Evolutionary conservation across 805 yeast species (phyloP).

Genomic region (Ogataea paradorogensis): DNA sequence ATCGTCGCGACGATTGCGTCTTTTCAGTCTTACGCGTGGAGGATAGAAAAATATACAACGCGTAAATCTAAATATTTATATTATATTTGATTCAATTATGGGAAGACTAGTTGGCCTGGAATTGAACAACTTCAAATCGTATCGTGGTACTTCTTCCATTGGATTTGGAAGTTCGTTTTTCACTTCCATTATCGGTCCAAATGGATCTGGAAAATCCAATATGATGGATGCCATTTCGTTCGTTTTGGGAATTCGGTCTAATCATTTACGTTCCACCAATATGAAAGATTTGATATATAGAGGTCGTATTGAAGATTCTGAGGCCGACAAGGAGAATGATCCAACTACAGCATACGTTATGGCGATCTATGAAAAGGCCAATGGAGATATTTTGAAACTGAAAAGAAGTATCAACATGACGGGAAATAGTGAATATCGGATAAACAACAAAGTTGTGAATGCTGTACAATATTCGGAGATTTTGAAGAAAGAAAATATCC

Average conservation of each 20-base stretch:
- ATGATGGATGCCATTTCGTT: slow-evolving; percentile 95
- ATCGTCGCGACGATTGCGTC: neutral
- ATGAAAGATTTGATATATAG: slow-evolving; percentile 79
- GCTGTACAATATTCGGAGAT: slow-evolving; percentile 62
- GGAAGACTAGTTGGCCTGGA: slow-evolving; percentile 80
- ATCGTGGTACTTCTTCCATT: slow-evolving; percentile 68
- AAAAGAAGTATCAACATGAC: slow-evolving; percentile 56
- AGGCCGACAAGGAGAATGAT: slow-evolving; percentile 28
- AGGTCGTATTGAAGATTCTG: slow-evolving; percentile 47
- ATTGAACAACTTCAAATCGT: slow-evolving; percentile 86
- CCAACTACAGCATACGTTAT: slow-evolving; percentile 67
- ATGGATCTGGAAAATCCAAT: slow-evolving; percentile 97
- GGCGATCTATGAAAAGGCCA: slow-evolving; percentile 67
- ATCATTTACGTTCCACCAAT: slow-evolving; percentile 70
- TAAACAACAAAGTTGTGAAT: slow-evolving; percentile 59
- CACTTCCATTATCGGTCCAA: slow-evolving; percentile 95
- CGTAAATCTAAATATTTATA: slow-evolving; percentile 3
- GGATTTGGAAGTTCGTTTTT: slow-evolving; percentile 83
- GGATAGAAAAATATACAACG: slow-evolving; percentile 3
- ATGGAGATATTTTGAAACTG: slow-evolving; percentile 57
- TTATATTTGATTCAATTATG: slow-evolving; percentile 42
- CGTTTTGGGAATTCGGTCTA: slow-evolving; percentile 79
- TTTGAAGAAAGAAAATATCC: slow-evolving; percentile 73
- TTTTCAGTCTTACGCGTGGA: neutral
- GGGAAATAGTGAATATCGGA: slow-evolving; percentile 66